Conservation (phyloP, 345 rosid genomes). For the Sonneratia alba region DNA sequence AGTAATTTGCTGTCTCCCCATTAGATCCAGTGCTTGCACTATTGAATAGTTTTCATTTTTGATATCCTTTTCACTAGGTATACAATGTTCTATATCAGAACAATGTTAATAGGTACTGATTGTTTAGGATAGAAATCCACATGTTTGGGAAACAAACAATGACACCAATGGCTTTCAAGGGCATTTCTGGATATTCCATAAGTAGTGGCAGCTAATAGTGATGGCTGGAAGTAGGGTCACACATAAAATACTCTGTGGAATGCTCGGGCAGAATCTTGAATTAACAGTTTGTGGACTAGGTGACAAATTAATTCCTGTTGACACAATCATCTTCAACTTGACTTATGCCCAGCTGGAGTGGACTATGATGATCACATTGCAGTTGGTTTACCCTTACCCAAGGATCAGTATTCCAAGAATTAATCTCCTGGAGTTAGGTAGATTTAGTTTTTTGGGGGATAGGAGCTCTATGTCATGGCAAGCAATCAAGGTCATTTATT, state of each 20-base stretch:
- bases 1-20: slow-evolving; percentile 6
- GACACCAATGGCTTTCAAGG: not conserved
- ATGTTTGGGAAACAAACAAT: not conserved
- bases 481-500: not conserved
- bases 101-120: not conserved
- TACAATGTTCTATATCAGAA: not conserved
- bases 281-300: not conserved
- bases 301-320: not conserved
- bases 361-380: not conserved
- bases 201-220: not conserved
- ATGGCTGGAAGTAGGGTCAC: not conserved
- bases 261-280: not conserved
- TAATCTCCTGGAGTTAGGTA: not conserved
- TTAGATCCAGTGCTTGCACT: not conserved
- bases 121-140: not conserved
- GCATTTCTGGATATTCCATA: not conserved
- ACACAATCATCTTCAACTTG: not conserved
- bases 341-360: not conserved
- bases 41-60: not conserved
- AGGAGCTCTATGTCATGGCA: not conserved
- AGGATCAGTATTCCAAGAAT: not conserved
- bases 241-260: not conserved
- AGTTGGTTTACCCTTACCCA: not conserved
- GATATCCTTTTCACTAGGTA: not conserved
- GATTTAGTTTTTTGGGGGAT: not conserved